These are phyloP conservation scores for Erythrophleum fordii DNA, from an alignment of 306 rosid species.

Conservation along the genomic window DNA sequence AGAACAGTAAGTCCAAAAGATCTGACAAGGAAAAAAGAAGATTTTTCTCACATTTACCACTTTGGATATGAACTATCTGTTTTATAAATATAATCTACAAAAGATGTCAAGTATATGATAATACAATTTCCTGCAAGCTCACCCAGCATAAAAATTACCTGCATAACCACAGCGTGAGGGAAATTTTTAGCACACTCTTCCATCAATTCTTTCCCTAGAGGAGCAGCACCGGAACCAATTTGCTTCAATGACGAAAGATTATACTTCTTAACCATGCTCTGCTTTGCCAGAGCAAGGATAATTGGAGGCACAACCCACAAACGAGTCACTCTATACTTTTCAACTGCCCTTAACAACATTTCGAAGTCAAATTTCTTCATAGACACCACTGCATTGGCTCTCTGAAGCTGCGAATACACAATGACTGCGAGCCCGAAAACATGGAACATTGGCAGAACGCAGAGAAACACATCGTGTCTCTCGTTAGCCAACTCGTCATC, in stretches of 20 bases:
- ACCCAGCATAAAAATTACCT: constrained; percentile 48
- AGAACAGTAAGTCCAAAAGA: not conserved
- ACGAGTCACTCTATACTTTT: constrained; percentile 66
- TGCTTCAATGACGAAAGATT: constrained; percentile 70
- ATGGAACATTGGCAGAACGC: constrained; percentile 88
- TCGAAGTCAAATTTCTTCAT: constrained; percentile 64
- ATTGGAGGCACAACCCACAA: constrained; percentile 90
- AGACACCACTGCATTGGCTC: constrained; percentile 61
- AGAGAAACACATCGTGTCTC: constrained; percentile 51
- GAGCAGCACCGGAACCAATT: constrained; percentile 86
- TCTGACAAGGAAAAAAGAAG: not conserved
- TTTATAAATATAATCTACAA: not conserved
- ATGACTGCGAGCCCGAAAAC: constrained; percentile 71
- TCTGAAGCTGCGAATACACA: constrained; percentile 56
- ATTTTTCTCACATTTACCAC: too few relatives aligned
- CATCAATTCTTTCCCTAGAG: constrained; percentile 84
- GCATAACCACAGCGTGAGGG: constrained; percentile 54
- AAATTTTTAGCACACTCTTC: constrained; percentile 61
- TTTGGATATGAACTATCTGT: not conserved
- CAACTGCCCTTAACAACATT: constrained; percentile 54
- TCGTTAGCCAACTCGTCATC: constrained; percentile 60
- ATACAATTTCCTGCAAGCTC: not conserved
- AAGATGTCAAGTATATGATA: not conserved
- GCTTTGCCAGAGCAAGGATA: constrained; percentile 72
- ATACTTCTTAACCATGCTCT: constrained; percentile 57